These are phyloP conservation scores for Capronia epimyces DNA, from an alignment of 2,329 filamentous ascomycete species.

Conservation along the genomic window DNA sequence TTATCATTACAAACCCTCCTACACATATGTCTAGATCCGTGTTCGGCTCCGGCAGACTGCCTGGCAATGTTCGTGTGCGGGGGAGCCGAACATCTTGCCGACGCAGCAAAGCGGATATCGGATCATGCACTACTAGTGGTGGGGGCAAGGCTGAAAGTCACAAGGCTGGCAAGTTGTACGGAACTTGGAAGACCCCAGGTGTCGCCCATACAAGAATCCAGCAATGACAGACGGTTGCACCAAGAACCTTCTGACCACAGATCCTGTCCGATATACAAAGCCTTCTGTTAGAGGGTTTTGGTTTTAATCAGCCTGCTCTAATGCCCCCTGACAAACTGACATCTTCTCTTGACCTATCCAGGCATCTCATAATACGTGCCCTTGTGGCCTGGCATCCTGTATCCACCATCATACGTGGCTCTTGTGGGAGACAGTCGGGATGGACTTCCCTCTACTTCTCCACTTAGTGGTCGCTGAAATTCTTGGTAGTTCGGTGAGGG, in stretches of 20 bases:
- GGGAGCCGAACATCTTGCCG: neutral
- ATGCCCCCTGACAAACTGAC: neutral
- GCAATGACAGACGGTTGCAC: too few species aligned
- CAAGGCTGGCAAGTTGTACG: neutral
- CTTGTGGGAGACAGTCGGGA: slow-evolving; percentile 10
- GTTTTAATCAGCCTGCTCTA: neutral
- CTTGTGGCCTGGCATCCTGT: slow-evolving; percentile 13
- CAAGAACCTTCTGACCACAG: neutral
- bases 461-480: slow-evolving; percentile 11
- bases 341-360: slow-evolving; percentile 3
- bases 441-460: slow-evolving; percentile 22
- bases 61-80: neutral
- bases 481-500: slow-evolving; percentile 15
- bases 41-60: neutral
- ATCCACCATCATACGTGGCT: slow-evolving; percentile 16
- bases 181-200: too few species aligned
- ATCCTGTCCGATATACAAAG: neutral
- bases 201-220: too few species aligned
- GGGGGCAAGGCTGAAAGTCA: neutral
- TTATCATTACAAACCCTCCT: too few species aligned
- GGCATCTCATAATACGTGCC: slow-evolving; percentile 25
- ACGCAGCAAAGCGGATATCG: neutral
- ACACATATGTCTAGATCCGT: too few species aligned
- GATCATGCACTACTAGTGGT: neutral
- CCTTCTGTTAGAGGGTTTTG: too few species aligned